Conservation (phyloP, 768 basidiomycete genomes). For the Leccinum olivaceopallidum region DNA sequence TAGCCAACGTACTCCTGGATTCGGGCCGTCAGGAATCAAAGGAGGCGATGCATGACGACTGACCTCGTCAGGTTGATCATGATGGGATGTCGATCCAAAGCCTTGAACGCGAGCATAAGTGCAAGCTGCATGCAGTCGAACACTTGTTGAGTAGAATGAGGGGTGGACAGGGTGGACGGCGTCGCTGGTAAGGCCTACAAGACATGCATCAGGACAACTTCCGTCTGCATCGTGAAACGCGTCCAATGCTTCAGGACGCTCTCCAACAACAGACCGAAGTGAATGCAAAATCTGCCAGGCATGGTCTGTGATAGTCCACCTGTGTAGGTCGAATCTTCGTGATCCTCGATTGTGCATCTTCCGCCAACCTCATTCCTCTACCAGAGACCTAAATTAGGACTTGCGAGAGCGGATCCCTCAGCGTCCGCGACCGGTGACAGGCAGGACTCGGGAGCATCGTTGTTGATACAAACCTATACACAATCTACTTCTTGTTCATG, state of each 20-base stretch:
- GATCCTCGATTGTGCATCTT: constrained; percentile 44
- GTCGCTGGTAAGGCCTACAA: constrained; percentile 54
- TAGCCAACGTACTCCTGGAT: constrained; percentile 56
- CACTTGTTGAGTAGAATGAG: constrained; percentile 40
- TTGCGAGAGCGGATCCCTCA: constrained; percentile 7
- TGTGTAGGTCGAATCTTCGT: constrained; percentile 33
- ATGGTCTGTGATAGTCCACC: not conserved
- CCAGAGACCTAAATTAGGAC: constrained; percentile 62
- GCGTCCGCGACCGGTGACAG: not conserved
- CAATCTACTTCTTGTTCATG: constrained; percentile 39
- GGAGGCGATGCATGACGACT: constrained; percentile 32
- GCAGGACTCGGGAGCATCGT: constrained; percentile 28
- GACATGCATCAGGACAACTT: constrained; percentile 64
- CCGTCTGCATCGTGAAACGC: constrained; percentile 83
- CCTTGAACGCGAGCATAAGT: constrained; percentile 65
- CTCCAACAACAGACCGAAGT: constrained; percentile 65
- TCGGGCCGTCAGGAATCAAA: not conserved
- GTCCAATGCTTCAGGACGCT: constrained; percentile 66
- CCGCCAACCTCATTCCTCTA: constrained; percentile 69
- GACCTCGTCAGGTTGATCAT: constrained; percentile 56
- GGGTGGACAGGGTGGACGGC: constrained; percentile 28
- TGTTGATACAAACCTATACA: constrained; percentile 1
- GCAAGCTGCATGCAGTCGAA: constrained; percentile 59
- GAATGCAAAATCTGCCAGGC: constrained; percentile 56
- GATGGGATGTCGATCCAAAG: constrained; percentile 50